These are phyloP conservation scores for Hyaloscypha bicolor DNA, from an alignment of 495 filamentous ascomycete species.

Conservation along the genomic window DNA sequence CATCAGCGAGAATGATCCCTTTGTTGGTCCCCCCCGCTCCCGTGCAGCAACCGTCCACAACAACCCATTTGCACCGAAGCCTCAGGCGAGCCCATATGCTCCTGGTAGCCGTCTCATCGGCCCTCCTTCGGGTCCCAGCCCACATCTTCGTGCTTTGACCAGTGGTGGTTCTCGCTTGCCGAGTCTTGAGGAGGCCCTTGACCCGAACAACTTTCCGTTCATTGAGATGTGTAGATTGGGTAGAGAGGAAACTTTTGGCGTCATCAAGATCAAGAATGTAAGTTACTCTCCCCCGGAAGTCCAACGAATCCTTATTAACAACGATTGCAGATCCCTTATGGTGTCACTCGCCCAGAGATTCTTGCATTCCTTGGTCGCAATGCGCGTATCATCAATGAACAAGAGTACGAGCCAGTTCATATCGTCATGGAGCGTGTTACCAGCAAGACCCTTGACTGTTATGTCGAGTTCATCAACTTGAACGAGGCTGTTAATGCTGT, in stretches of 20 bases:
- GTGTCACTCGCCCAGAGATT: constrained; percentile 66
- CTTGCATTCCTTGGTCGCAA: constrained; percentile 70
- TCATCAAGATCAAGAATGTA: constrained; percentile 43
- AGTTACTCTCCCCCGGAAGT: constrained; percentile 6
- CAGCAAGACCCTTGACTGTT: constrained; percentile 77
- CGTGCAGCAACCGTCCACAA: background rate
- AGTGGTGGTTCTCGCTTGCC: constrained; percentile 30
- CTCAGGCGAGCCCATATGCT: background rate
- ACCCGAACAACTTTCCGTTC: constrained; percentile 44
- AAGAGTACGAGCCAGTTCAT: constrained; percentile 62
- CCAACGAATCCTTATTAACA: constrained; percentile 9
- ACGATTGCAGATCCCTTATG: constrained; percentile 64
- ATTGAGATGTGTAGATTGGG: constrained; percentile 36
- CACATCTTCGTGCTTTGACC: constrained; percentile 17
- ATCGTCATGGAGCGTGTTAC: constrained; percentile 84
- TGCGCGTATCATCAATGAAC: constrained; percentile 55
- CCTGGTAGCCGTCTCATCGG: background rate
- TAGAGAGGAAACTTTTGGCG: constrained; percentile 31
- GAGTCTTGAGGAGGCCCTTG: constrained; percentile 34
- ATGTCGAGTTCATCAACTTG: constrained; percentile 62
- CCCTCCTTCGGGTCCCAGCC: constrained; percentile 5
- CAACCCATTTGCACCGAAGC: constrained; percentile 5
- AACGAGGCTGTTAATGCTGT: constrained; percentile 57
- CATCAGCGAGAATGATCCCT: constrained; percentile 19
- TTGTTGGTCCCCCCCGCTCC: background rate